Percentiles rank a stretch among this genome's conserved stretches.
These are phyloP conservation scores for Diaporthe sp. DNA, from an alignment of 2,329 filamentous ascomycete genomes.

Conservation along the genomic window DNA sequence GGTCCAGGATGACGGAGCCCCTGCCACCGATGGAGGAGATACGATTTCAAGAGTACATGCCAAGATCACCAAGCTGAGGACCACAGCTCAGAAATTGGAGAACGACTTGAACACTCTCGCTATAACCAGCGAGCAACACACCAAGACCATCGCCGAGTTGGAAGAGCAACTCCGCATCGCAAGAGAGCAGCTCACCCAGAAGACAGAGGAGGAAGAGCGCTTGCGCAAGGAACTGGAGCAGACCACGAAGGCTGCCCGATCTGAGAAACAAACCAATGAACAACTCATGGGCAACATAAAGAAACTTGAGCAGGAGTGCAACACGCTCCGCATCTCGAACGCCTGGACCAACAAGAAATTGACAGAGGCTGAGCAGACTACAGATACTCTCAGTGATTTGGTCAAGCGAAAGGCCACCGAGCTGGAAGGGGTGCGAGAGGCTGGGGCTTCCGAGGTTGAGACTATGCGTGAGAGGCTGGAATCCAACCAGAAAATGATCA, in stretches of 20 bases:
- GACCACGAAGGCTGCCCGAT: neutral
- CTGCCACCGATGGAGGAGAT: neutral
- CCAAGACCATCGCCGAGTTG: neutral
- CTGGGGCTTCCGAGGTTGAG: neutral
- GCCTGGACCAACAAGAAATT: neutral
- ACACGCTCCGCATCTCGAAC: neutral
- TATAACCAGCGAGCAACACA: neutral
- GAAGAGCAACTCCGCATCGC: neutral
- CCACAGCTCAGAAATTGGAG: neutral
- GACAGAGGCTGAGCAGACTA: neutral
- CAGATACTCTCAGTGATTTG: neutral
- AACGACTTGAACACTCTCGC: neutral
- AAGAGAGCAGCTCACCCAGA: neutral
- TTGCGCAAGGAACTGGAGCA: constrained; percentile 1
- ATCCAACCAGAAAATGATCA: neutral
- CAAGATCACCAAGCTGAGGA: neutral
- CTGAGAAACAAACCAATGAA: neutral
- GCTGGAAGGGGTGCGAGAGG: neutral
- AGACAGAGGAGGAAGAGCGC: neutral
- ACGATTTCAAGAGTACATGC: neutral
- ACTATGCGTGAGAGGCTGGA: neutral
- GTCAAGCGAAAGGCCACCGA: neutral
- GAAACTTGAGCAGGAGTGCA: neutral
- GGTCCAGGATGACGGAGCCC: neutral
- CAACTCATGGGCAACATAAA: neutral